Base-by-base conservation (phyloP, 2,329 filamentous ascomycete species). In the Drechslerella coelobrocha region DNA sequence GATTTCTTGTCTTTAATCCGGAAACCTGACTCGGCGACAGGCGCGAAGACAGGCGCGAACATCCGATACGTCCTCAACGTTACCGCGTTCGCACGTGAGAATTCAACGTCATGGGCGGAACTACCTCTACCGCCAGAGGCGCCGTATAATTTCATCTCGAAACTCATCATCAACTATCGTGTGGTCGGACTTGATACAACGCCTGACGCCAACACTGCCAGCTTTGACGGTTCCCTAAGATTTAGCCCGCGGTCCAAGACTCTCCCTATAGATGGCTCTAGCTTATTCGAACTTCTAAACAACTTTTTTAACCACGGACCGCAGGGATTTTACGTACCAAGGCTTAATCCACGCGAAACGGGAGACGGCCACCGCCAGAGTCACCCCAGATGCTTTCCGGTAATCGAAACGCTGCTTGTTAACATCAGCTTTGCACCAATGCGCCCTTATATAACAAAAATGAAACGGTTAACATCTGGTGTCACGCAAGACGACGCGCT, bases 301-400 rank as follows among this genome's bases (percentile, higher is more conserved):
- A 41, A 27, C 29, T 19, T 66, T 19, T 66, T 66, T 6, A 19
- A 41, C 4, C 61, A 66, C 17, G 61, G 61, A 1, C 53, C 53
- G 1, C 61, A 65, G 12, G 61, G 61, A 17, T 57, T 51, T 26
- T 65, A 31, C 27, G 17, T 12, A 2, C 41, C 43, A 1, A 2
- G 21, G 5, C 0, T 57, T n/a, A 56, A 65, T 14, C n/a, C n/a
- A n/a, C n/a, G n/a, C n/a, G n/a, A n/a, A n/a, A n/a, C n/a, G n/a
- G n/a, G n/a, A n/a, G 8, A 12, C 4, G 51, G 31, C n/a, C n/a
- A 21, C 3, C 17, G 10, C 7, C 43, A 37, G 2, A 31, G 43
- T 0, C 29, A n/a, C 4, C 9, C 29, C 10, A 27, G 43, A 10
- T n/a, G 14, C 7, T 4, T 10, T 1, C 24, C 52, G 1, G 14